Evolutionary conservation across 768 basidiomycete species (phyloP), one percentile per base, ranked within the genome.

Genomic region (Gelatoporia subvermispora): DNA sequence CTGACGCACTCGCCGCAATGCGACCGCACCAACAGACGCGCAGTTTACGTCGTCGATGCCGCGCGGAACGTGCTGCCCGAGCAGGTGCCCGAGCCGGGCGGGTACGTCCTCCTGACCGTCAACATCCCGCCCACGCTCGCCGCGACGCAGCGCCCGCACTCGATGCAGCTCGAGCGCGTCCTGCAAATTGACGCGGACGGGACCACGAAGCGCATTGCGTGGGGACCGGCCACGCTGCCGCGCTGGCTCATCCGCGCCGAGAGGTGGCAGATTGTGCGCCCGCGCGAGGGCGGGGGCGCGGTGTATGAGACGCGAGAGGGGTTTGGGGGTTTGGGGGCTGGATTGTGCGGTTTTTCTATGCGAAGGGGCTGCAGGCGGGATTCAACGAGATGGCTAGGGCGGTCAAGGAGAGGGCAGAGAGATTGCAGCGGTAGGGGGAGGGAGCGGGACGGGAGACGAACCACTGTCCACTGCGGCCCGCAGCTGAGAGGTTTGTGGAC

Each of bases 281-380:
- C 8, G 66, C 63, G 28, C 76, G 76, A 71, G 24, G 68, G 73
- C 22, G 78, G 74, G 34, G 74, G 77, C 55, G 85, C 83, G 23
- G 73, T 71, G 41, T 88, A 88, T 52, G 83, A 87, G 63, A 78
- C 76, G 4, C 63, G 73, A 8, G 82, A 84, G 58, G 79, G 78
- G 23, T 87, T 85, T 44, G 63, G 64, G 84, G 84, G 0, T 16
- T 75, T 2, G 46, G 77, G 10, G 83, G 82, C 34, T 80, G 83
- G 55, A 1, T 79, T 9, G 63, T 85, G 45, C 71, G 68, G 54
- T 65, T 68, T 35, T 69, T 77, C 45, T 57, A 79, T 13, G 65
- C 71, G 13, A 51, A 56, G 13, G 72, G 75, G 37, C 59, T 86
- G 43, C 60, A 61, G 22, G 36, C 61, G 43, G 78, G 74, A 0